Base-by-base conservation (phyloP, 208 protist genomes). In the Wallacemonas sp. region DNA sequence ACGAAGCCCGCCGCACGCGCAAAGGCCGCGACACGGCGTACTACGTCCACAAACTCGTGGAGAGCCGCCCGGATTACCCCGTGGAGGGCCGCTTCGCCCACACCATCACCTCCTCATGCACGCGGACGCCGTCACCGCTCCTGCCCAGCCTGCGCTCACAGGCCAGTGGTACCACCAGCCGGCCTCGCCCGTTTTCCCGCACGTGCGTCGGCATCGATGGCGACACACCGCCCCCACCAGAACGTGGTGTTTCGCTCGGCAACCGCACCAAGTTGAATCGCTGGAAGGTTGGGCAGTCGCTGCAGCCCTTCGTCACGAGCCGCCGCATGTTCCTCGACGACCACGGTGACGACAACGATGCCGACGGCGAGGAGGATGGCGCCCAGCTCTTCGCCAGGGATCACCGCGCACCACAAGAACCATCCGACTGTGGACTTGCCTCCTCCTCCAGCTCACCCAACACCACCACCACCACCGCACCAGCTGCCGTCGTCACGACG, bases 271-370 rank as follows among this genome's bases (percentile, higher is more conserved):
- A 71, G 41, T 41, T 82, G 12, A 81, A 81, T 46, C 52, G 65
- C 1, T 83, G 72, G 57, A 85, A 80, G 58, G 61, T 72, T 16
- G 66, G 26, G 33, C 54, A 49, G 14, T 41, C 68, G 17, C 66
- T 90, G 30, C 81, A 76, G 23, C 75, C 83, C 19, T 71, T 90
- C 24, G 83, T 88, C 52, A 93, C 83, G 4, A 55, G 71, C 14
- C 70, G 58, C 26, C 63, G 63, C 24, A 27, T 64, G 26, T 80
- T 85, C 58, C 71, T 62, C 48, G 62, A 39, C 47, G 55, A 68
- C 55, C 21, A 24, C 23, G 52, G 44, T 2, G n/a, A 47, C 11
- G 52, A 39, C 4, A 21, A 30, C 49, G 47, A 55, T 55, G 47
- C 3, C 14, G 46, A 56, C 62, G 56, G 17, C 48, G 55, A 34